Evolutionary conservation across 2,329 filamentous ascomycete species (phyloP).

Genomic region (Cercospora berteroae): DNA sequence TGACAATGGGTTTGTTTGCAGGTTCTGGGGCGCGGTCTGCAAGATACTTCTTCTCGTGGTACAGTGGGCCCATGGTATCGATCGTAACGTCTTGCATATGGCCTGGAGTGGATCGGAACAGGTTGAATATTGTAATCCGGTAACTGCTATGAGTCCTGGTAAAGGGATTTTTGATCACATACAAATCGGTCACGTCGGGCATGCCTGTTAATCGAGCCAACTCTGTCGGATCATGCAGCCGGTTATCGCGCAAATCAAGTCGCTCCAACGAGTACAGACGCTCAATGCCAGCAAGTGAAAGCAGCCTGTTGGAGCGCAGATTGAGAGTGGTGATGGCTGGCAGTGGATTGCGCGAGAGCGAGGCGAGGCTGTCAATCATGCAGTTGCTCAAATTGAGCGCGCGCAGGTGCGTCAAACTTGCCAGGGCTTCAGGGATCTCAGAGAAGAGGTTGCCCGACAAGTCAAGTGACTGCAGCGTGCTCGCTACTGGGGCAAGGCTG

Average conservation of each 20-base stretch:
- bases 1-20: slow-evolving; percentile 73
- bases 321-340: slow-evolving; percentile 93
- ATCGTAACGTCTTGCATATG: slow-evolving; percentile 89
- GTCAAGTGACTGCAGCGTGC: slow-evolving; percentile 87
- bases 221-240: slow-evolving; percentile 84
- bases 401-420: slow-evolving; percentile 79
- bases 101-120: slow-evolving; percentile 86
- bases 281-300: slow-evolving; percentile 85
- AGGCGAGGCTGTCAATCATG: slow-evolving; percentile 95
- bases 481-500: slow-evolving; percentile 77
- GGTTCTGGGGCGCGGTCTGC: slow-evolving; percentile 77
- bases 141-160: slow-evolving; percentile 82
- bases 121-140: slow-evolving; percentile 88
- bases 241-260: slow-evolving; percentile 87
- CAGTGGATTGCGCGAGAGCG: slow-evolving; percentile 77
- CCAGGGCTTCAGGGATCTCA: slow-evolving; percentile 89
- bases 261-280: slow-evolving; percentile 83
- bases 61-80: slow-evolving; percentile 79
- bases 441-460: slow-evolving; percentile 88
- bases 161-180: slow-evolving; percentile 89
- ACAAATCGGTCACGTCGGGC: slow-evolving; percentile 88
- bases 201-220: slow-evolving; percentile 85
- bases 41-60: slow-evolving; percentile 78
- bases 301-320: slow-evolving; percentile 80
- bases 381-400: slow-evolving; percentile 92